Evolutionary conservation across 2,329 filamentous ascomycete genomes (phyloP).

Genomic region (Phoma sp.): DNA sequence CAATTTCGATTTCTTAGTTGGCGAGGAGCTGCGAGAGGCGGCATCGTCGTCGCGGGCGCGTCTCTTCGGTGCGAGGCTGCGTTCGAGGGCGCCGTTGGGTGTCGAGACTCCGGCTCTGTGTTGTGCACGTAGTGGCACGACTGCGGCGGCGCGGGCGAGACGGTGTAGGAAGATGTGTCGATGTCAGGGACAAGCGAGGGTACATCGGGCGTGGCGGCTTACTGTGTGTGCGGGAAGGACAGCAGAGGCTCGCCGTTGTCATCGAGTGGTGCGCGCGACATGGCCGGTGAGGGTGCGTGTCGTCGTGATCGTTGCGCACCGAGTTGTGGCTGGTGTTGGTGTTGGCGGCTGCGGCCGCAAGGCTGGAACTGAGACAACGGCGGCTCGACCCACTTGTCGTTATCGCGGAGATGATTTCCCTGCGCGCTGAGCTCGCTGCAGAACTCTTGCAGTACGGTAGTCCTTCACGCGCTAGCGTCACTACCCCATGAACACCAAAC

Average conservation of each 20-base stretch:
- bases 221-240: background rate
- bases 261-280: conserved; percentile 2
- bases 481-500: too few species aligned
- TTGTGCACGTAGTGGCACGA: background rate
- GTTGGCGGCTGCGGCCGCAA: background rate
- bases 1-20: background rate
- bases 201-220: conserved; percentile 1
- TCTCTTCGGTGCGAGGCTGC: background rate
- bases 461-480: too few species aligned
- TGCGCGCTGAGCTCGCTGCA: too few species aligned
- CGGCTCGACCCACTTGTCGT: too few species aligned
- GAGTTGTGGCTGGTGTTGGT: background rate
- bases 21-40: conserved; percentile 2
- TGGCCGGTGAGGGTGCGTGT: background rate
- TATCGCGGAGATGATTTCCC: too few species aligned
- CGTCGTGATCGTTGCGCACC: background rate
- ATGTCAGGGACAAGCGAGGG: conserved; percentile 5
- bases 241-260: conserved; percentile 4
- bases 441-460: too few species aligned
- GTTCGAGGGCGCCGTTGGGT: background rate
- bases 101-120: background rate
- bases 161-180: background rate
- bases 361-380: background rate
- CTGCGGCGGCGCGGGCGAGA: background rate
- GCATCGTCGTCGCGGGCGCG: background rate